A percentile compares a stretch with the other conserved stretches of the same genome.
These are phyloP conservation scores for Penicillium canescens DNA, from an alignment of 495 filamentous ascomycete species.

Conservation along the genomic window DNA sequence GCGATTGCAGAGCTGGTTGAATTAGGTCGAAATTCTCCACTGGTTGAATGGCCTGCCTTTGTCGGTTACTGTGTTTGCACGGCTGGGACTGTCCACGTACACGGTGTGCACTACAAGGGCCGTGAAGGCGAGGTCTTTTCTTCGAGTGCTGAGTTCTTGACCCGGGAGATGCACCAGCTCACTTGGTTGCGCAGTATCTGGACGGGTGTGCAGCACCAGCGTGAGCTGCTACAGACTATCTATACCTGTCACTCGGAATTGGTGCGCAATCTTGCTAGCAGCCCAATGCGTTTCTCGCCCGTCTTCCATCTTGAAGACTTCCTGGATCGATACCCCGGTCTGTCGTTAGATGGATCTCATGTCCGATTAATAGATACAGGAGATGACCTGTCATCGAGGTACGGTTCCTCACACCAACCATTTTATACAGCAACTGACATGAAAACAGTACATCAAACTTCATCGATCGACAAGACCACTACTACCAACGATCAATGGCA, in stretches of 20 bases:
- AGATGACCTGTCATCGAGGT: conserved; percentile 51
- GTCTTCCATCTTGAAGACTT: conserved; percentile 86
- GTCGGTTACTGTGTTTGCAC: conserved; percentile 81
- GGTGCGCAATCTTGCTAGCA: conserved; percentile 66
- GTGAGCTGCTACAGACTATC: conserved; percentile 71
- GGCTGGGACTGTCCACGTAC: conserved; percentile 81
- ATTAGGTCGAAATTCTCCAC: conserved; percentile 61
- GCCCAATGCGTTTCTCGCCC: conserved; percentile 67
- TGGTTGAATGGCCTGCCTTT: conserved; percentile 80
- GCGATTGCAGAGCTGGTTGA: conserved; percentile 82
- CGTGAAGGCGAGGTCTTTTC: conserved; percentile 64
- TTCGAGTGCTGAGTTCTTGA: conserved; percentile 68
- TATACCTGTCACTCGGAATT: conserved; percentile 73
- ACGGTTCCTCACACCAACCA: conserved; percentile 2
- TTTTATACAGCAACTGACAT: not conserved
- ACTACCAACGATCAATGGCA: conserved; percentile 19
- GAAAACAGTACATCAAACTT: conserved; percentile 1
- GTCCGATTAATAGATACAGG: conserved; percentile 56
- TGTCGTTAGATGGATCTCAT: conserved; percentile 54
- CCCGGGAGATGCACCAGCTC: conserved; percentile 76
- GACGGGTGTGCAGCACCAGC: conserved; percentile 77
- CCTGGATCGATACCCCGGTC: conserved; percentile 71
- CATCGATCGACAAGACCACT: conserved; percentile 23
- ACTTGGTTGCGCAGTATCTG: conserved; percentile 70
- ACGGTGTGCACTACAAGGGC: conserved; percentile 76